Conservation (phyloP, 2,329 filamentous ascomycete species). For the Geosmithia morbida region DNA sequence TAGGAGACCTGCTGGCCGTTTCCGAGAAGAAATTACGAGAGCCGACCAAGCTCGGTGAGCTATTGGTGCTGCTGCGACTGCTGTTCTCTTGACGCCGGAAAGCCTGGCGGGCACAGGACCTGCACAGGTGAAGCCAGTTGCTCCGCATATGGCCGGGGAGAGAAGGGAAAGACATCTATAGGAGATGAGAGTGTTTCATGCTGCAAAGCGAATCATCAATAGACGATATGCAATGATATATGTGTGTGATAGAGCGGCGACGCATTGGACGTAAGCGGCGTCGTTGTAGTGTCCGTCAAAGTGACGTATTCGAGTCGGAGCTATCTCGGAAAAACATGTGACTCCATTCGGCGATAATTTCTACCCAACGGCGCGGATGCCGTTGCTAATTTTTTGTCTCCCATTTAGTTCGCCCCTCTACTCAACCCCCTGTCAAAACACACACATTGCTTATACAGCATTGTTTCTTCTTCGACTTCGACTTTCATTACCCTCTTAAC, state of each 20-base stretch:
- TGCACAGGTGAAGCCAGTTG: slow-evolving; percentile 24
- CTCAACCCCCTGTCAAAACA: not conserved
- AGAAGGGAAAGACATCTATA: not conserved
- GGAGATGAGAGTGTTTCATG: not conserved
- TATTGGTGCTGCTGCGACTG: slow-evolving; percentile 6
- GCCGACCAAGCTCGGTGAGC: not conserved
- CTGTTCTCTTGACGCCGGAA: slow-evolving; percentile 10
- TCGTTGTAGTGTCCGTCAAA: not conserved
- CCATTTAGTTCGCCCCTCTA: not conserved
- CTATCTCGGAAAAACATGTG: slow-evolving; percentile 13
- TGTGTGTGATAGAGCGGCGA: slow-evolving; percentile 1
- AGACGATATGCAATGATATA: not conserved
- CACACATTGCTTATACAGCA: not conserved
- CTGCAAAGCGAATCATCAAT: not conserved
- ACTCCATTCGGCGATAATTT: not conserved
- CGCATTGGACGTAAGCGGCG: no score
- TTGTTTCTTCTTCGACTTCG: not conserved
- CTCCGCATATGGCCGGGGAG: slow-evolving; percentile 12
- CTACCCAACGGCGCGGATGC: not conserved
- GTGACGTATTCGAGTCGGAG: slow-evolving; percentile 13
- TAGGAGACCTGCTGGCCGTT: no score
- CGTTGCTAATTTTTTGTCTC: not conserved
- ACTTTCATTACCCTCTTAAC: not conserved
- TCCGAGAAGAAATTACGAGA: not conserved
- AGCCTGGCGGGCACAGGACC: slow-evolving; percentile 25